These are phyloP conservation scores for Mycena capillaripes DNA, from an alignment of 768 basidiomycete species.

Conservation along the genomic window DNA sequence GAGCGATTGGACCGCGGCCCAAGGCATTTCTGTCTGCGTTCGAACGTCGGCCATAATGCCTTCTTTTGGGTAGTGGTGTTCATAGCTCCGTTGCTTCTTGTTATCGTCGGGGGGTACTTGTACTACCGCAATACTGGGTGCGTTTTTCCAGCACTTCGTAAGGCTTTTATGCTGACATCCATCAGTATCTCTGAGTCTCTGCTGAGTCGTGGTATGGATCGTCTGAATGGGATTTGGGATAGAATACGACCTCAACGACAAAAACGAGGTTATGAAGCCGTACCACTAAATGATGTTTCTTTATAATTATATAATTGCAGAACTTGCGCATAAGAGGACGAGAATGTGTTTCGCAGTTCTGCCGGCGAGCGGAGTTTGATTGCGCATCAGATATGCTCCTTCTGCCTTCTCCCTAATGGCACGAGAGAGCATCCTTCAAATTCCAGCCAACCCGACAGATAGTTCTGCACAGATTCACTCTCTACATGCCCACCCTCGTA, in stretches of 20 bases:
- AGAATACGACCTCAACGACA: background rate
- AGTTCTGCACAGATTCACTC: no score
- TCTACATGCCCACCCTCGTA: no score
- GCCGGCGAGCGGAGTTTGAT: no score
- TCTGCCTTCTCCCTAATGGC: no score
- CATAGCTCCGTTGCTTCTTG: conserved; percentile 39
- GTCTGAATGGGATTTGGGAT: background rate
- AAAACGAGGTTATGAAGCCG: conserved; percentile 9
- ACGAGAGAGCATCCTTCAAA: no score
- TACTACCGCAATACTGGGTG: background rate
- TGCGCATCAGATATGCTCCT: no score
- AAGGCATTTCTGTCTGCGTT: conserved; percentile 74
- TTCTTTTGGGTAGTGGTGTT: conserved; percentile 90
- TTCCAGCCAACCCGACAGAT: no score
- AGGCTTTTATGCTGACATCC: background rate
- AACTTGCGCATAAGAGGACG: background rate
- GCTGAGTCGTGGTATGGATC: background rate
- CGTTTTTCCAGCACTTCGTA: background rate
- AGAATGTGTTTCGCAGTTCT: no score
- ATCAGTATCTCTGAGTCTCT: background rate
- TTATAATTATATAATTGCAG: background rate
- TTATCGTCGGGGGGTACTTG: background rate
- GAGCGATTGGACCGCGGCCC: conserved; percentile 79
- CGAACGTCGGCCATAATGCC: conserved; percentile 78
- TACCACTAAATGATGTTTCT: background rate